A percentile compares a stretch with the other conserved stretches of the same genome.
Evolutionary conservation across 2,329 filamentous ascomycete species (phyloP).

Genomic region (Phyllosticta citriasiana): DNA sequence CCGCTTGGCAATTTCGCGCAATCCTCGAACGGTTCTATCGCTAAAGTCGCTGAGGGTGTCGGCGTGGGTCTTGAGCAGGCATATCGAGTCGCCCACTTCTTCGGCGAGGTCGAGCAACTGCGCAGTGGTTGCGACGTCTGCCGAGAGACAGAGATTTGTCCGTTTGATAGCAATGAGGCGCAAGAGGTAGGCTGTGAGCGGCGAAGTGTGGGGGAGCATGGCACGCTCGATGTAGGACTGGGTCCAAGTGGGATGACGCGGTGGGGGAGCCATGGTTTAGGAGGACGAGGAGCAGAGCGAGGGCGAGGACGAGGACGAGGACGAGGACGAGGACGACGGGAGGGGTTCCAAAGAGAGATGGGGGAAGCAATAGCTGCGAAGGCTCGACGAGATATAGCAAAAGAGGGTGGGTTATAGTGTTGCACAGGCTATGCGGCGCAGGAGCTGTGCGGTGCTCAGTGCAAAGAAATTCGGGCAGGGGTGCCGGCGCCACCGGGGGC

Average conservation of each 20-base stretch:
- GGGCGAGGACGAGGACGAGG: neutral
- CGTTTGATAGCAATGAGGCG: constrained; percentile 40
- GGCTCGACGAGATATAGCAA: neutral
- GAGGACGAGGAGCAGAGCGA: neutral
- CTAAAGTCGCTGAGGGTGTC: constrained; percentile 54
- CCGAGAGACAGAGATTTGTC: constrained; percentile 45
- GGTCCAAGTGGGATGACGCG: constrained; percentile 29
- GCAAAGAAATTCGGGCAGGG: neutral
- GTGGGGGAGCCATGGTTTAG: neutral
- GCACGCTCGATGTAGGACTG: constrained; percentile 38
- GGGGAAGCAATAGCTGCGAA: neutral
- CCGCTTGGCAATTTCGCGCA: constrained; percentile 38
- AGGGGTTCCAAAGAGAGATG: neutral
- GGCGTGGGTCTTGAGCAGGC: constrained; percentile 50
- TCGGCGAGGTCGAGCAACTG: constrained; percentile 47
- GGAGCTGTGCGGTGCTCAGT: neutral
- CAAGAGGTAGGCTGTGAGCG: constrained; percentile 39
- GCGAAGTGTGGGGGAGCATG: constrained; percentile 30
- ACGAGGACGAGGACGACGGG: neutral
- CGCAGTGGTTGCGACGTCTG: constrained; percentile 47
- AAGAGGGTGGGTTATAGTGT: neutral
- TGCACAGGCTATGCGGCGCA: neutral
- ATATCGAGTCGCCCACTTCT: constrained; percentile 51
- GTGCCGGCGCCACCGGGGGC: neutral
- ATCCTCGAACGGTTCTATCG: constrained; percentile 41